Evolutionary conservation across 352 stramenopile species (phyloP).

Genomic region (Globisporangium okanoganense): DNA sequence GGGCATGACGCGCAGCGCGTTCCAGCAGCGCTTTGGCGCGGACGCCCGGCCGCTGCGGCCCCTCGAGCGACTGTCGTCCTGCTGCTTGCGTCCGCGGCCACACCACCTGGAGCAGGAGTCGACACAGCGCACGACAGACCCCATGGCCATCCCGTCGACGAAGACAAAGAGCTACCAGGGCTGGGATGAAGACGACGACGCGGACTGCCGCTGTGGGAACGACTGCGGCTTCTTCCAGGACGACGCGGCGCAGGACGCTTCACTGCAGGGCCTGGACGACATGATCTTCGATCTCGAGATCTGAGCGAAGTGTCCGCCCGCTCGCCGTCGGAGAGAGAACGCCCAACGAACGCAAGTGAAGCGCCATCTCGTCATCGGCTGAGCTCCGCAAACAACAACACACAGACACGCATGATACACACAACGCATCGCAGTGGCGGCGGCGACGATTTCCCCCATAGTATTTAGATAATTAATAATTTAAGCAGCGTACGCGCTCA

Average conservation of each 20-base stretch:
- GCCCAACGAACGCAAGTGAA: conserved; percentile 2
- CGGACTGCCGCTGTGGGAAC: conserved; percentile 40
- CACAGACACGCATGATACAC: background rate
- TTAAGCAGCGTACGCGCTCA: background rate
- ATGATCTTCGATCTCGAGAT: conserved; percentile 74
- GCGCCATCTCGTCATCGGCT: background rate
- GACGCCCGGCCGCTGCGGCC: background rate
- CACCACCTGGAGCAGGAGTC: background rate
- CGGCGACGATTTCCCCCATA: background rate
- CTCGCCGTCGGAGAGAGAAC: background rate
- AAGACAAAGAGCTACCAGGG: conserved; percentile 14
- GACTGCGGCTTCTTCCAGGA: conserved; percentile 34
- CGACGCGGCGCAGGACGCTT: conserved; percentile 6
- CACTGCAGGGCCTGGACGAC: conserved; percentile 25
- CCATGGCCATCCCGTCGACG: conserved; percentile 33
- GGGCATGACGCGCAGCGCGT: conserved; percentile 21
- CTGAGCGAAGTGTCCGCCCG: conserved; percentile 15
- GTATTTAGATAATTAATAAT: conserved; percentile 10
- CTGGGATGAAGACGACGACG: conserved; percentile 27
- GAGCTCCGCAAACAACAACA: background rate
- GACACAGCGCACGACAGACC: conserved; percentile 15
- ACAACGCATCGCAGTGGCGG: background rate
- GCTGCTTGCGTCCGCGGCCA: background rate
- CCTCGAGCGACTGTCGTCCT: conserved; percentile 3
- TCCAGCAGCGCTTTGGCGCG: conserved; percentile 13